phyloP scores from a whole-genome alignment of 495 filamentous ascomycete genomes.

The Daldinia childiae region DNA sequence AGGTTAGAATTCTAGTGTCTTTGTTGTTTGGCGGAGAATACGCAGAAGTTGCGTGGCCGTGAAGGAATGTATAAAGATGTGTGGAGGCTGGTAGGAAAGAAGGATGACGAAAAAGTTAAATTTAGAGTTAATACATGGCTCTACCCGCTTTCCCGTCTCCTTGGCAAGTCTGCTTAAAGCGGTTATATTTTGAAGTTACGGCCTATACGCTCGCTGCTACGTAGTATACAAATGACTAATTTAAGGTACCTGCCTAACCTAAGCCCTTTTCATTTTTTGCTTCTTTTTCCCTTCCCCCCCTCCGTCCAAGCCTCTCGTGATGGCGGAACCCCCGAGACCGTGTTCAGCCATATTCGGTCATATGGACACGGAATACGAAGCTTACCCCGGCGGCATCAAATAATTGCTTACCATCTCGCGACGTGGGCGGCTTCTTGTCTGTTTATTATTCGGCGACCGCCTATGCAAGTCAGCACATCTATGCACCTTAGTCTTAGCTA shows the following conservation, averaged over 20 bases:
- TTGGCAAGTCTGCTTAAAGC: background rate
- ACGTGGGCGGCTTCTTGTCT: slow-evolving; percentile 18
- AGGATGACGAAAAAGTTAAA: slow-evolving; percentile 8
- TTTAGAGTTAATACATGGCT: slow-evolving; percentile 10
- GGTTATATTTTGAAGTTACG: background rate
- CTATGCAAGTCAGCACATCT: background rate
- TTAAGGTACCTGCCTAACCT: too few species aligned
- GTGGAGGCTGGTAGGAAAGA: background rate
- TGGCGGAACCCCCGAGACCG: slow-evolving; percentile 15
- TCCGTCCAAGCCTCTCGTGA: background rate
- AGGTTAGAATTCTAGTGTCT: background rate
- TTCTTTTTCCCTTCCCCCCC: background rate
- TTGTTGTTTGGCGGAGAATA: background rate
- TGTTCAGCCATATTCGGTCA: slow-evolving; percentile 20
- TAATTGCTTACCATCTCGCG: slow-evolving; percentile 16
- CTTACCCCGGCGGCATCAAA: slow-evolving; percentile 9
- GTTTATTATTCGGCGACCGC: background rate
- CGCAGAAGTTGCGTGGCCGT: background rate
- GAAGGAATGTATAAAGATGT: background rate
- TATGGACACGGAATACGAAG: slow-evolving; percentile 36
- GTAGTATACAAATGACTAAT: background rate
- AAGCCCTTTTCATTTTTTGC: background rate
- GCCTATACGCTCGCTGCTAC: background rate
- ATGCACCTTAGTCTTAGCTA: background rate
- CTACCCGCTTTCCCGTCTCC: slow-evolving; percentile 1